A percentile compares a stretch with the other conserved stretches of the same genome.
Evolutionary conservation across 306 rosid genomes (phyloP).

Genomic region (Aeschynomene evenia): DNA sequence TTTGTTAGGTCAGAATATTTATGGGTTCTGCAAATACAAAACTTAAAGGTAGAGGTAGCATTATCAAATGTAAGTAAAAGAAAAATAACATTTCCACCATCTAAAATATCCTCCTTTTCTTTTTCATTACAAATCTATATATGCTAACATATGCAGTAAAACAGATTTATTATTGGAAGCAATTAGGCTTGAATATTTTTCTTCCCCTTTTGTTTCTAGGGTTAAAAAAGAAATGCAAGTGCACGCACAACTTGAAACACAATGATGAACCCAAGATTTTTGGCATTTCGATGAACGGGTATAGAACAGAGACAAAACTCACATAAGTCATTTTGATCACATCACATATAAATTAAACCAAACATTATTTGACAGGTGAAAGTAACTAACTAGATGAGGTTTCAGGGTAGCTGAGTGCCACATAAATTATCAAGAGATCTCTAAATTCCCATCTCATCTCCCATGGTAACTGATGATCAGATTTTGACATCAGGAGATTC

Average conservation of each 20-base stretch:
- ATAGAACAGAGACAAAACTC: neutral
- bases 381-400: neutral
- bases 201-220: no score
- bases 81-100: no score
- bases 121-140: no score
- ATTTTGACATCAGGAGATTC: constrained; percentile 35
- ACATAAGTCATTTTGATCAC: constrained; percentile 5
- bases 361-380: neutral
- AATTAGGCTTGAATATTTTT: no score
- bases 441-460: constrained; percentile 23
- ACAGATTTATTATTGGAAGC: no score
- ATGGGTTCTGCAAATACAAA: no score
- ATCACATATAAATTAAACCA: neutral
- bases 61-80: no score
- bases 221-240: no score
- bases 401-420: neutral
- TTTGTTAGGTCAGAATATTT: no score
- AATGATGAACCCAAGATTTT: neutral
- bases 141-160: no score
- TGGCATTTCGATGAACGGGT: neutral
- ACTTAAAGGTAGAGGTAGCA: no score
- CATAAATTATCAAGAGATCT: neutral
- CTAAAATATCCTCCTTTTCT: no score
- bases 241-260: neutral
- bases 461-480: constrained; percentile 8